phyloP scores from a whole-genome alignment of 1,139 yeast species.

The Yamadazyma sp. region DNA sequence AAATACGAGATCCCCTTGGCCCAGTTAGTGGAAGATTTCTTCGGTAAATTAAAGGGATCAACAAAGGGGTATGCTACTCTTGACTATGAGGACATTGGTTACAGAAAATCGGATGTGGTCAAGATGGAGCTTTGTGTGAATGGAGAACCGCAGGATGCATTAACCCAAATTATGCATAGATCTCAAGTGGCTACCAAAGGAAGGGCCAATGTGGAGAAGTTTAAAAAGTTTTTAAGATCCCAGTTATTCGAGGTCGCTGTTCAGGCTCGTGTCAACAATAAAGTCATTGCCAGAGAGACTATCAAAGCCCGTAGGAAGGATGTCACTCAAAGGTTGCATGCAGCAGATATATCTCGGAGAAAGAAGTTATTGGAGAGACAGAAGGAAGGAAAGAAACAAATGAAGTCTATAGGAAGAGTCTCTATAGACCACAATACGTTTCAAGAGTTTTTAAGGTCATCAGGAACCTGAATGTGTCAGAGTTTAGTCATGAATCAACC shows the following conservation, averaged over 20 bases:
- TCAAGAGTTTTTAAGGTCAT: conserved; percentile 57
- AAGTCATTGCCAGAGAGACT: conserved; percentile 87
- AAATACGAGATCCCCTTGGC: conserved; percentile 83
- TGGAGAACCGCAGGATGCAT: conserved; percentile 88
- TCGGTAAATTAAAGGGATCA: conserved; percentile 86
- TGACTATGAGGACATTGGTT: conserved; percentile 94
- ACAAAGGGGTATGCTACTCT: conserved; percentile 93
- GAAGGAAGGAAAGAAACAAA: conserved; percentile 87
- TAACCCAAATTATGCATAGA: conserved; percentile 85
- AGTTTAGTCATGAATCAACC: too few relatives aligned
- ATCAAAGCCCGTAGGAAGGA: conserved; percentile 92
- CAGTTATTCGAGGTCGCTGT: conserved; percentile 92
- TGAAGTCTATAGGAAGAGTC: conserved; percentile 80
- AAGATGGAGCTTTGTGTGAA: conserved; percentile 88
- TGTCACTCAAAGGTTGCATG: conserved; percentile 87
- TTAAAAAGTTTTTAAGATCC: conserved; percentile 73
- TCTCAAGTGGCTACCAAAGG: conserved; percentile 75
- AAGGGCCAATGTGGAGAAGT: conserved; percentile 76
- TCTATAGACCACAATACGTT: conserved; percentile 81
- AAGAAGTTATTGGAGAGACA: conserved; percentile 86
- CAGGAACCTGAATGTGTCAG: neutral
- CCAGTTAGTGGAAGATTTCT: conserved; percentile 89
- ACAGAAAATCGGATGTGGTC: conserved; percentile 73
- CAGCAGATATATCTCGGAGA: conserved; percentile 88
- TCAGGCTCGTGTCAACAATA: conserved; percentile 85